A percentile compares a stretch with the other conserved stretches of the same genome.
Conservation (phyloP, 108 stramenopile species). For the Aurantiochytrium sp. region DNA sequence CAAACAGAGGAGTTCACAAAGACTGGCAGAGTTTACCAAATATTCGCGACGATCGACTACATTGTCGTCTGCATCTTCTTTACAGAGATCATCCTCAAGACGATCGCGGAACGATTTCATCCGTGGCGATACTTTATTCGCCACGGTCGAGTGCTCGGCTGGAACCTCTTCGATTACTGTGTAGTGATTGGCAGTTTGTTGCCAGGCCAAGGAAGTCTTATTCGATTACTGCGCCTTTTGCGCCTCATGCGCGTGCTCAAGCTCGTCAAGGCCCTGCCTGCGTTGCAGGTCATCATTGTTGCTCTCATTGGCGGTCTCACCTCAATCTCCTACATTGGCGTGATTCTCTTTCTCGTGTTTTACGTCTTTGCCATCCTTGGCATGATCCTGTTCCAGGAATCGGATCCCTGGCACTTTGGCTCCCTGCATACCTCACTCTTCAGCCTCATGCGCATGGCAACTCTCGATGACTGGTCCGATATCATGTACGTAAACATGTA, state of each 20-base stretch:
- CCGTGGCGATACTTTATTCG: constrained; percentile 33
- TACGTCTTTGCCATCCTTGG: constrained; percentile 40
- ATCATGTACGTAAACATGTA: constrained; percentile 20
- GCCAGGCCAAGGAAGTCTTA: not conserved
- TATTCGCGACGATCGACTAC: not conserved
- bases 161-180: constrained; percentile 35
- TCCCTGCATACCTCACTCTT: constrained; percentile 28
- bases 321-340: constrained; percentile 31
- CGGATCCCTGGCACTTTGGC: constrained; percentile 36
- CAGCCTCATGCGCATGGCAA: constrained; percentile 27
- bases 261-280: constrained; percentile 35
- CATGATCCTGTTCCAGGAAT: constrained; percentile 21
- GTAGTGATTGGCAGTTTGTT: constrained; percentile 7
- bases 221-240: constrained; percentile 34
- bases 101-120: constrained; percentile 24
- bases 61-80: constrained; percentile 19
- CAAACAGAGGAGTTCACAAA: not conserved
- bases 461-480: constrained; percentile 43
- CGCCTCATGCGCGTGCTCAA: constrained; percentile 39
- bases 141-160: not conserved
- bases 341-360: constrained; percentile 39
- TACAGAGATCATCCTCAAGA: constrained; percentile 28
- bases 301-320: constrained; percentile 24
- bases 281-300: constrained; percentile 36
- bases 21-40: not conserved